Evolutionary conservation across 805 yeast genomes (phyloP).

Genomic region (Pichia heedii): DNA sequence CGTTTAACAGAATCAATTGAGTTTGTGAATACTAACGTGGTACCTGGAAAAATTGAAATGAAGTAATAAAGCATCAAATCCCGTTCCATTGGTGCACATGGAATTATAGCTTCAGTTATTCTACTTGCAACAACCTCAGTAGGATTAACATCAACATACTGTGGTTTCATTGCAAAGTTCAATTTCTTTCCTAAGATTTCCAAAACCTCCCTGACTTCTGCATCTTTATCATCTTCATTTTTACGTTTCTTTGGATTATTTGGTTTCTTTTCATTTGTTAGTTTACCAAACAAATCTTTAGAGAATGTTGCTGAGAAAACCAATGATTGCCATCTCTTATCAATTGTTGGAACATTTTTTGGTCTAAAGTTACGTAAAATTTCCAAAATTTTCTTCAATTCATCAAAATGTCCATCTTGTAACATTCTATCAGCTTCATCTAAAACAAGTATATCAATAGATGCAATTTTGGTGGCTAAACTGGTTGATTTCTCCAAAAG

Average conservation of each 20-base stretch:
- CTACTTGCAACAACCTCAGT: constrained; percentile 65
- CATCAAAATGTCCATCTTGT: constrained; percentile 95
- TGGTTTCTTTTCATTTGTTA: constrained; percentile 36
- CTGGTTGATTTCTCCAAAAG: constrained; percentile 55
- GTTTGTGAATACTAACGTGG: constrained; percentile 85
- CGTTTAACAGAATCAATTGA: constrained; percentile 93
- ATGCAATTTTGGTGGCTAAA: constrained; percentile 32
- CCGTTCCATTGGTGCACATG: constrained; percentile 84
- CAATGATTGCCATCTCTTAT: constrained; percentile 57
- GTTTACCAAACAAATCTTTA: constrained; percentile 67
- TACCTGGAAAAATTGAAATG: constrained; percentile 75
- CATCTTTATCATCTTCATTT: constrained; percentile 25
- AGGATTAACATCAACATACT: constrained; percentile 79
- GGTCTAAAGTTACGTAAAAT: constrained; percentile 46
- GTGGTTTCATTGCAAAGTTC: constrained; percentile 59
- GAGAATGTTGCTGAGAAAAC: constrained; percentile 96
- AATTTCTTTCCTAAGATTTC: constrained; percentile 59
- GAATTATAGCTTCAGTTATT: constrained; percentile 79
- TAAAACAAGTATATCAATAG: constrained; percentile 49
- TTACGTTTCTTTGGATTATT: constrained; percentile 21
- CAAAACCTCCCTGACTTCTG: constrained; percentile 47
- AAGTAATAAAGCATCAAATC: constrained; percentile 88
- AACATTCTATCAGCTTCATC: constrained; percentile 95
- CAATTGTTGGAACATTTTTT: constrained; percentile 18
- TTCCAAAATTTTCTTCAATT: constrained; percentile 72